phyloP scores from a whole-genome alignment of 2,329 filamentous ascomycete species.

The Acarospora socialis region DNA sequence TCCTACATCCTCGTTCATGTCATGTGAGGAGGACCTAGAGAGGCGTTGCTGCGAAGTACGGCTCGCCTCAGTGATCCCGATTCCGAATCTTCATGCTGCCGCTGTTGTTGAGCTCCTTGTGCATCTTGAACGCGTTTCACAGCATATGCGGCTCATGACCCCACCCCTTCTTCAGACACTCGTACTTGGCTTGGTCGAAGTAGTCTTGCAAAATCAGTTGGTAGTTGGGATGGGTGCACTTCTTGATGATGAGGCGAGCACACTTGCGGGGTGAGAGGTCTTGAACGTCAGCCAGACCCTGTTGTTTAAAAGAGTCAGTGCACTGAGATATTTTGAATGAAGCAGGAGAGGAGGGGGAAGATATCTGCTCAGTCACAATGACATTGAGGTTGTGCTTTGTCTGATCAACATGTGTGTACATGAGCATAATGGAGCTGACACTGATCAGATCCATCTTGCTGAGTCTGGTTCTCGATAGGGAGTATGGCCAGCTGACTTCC shows the following conservation, averaged over 20 bases:
- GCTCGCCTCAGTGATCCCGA: conserved; percentile 39
- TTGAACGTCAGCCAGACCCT: conserved; percentile 69
- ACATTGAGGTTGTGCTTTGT: conserved; percentile 85
- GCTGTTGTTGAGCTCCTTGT: conserved; percentile 65
- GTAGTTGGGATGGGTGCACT: conserved; percentile 77
- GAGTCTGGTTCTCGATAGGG: conserved; percentile 61
- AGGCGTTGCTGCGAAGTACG: too few species aligned
- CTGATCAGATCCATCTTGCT: conserved; percentile 71
- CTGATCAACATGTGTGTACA: conserved; percentile 85
- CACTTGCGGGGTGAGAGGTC: conserved; percentile 67
- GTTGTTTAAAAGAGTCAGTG: conserved; percentile 30
- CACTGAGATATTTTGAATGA: not conserved
- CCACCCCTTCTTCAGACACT: conserved; percentile 74
- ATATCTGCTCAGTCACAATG: conserved; percentile 51
- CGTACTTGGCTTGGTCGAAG: conserved; percentile 70
- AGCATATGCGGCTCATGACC: conserved; percentile 79
- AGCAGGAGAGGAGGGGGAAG: conserved; percentile 1
- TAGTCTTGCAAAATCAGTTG: conserved; percentile 67
- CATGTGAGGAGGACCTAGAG: too few species aligned
- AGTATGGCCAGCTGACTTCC: too few species aligned
- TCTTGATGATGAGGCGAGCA: conserved; percentile 69
- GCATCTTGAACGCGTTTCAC: conserved; percentile 79
- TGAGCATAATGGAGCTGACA: conserved; percentile 74
- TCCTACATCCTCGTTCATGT: too few species aligned
- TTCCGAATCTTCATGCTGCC: conserved; percentile 75